phyloP scores from a whole-genome alignment of 2,329 filamentous ascomycete genomes.

The Cladophialophora bantiana region DNA sequence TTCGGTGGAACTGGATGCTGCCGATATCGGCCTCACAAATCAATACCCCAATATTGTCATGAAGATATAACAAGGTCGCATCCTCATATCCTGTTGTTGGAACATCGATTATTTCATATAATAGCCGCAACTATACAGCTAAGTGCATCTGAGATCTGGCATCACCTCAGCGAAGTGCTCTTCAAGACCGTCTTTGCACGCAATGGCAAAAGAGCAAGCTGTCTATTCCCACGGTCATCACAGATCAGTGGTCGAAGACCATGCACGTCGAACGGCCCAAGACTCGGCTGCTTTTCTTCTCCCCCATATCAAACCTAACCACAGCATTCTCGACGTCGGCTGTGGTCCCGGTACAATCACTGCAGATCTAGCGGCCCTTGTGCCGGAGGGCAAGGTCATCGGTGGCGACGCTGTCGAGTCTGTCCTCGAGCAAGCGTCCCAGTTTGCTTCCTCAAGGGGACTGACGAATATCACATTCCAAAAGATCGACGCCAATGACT shows the following conservation, averaged over 20 bases:
- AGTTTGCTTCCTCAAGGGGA: slow-evolving; percentile 42
- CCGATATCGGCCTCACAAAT: slow-evolving; percentile 20
- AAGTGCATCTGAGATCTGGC: not conserved
- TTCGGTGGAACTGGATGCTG: slow-evolving; percentile 3
- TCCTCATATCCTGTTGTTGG: not conserved
- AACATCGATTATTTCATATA: not conserved
- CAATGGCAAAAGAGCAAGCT: slow-evolving; percentile 35
- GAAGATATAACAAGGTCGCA: not conserved
- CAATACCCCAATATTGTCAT: not conserved
- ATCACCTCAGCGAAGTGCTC: not conserved
- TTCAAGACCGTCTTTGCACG: not conserved
- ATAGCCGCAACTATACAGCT: not conserved
- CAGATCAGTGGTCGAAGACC: slow-evolving; percentile 46
- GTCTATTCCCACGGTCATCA: slow-evolving; percentile 52
- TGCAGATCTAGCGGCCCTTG: slow-evolving; percentile 48
- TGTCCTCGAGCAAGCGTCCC: slow-evolving; percentile 45
- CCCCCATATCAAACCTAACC: slow-evolving; percentile 47
- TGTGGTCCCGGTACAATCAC: slow-evolving; percentile 56
- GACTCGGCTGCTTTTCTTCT: slow-evolving; percentile 51
- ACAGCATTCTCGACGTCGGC: slow-evolving; percentile 53
- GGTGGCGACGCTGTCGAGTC: slow-evolving; percentile 46
- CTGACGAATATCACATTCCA: slow-evolving; percentile 48
- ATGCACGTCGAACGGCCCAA: slow-evolving; percentile 45
- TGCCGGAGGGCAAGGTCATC: slow-evolving; percentile 50
- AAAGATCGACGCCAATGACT: slow-evolving; percentile 50